phyloP scores from a whole-genome alignment of 2,329 filamentous ascomycete genomes.

The Colletotrichum somersetense region DNA sequence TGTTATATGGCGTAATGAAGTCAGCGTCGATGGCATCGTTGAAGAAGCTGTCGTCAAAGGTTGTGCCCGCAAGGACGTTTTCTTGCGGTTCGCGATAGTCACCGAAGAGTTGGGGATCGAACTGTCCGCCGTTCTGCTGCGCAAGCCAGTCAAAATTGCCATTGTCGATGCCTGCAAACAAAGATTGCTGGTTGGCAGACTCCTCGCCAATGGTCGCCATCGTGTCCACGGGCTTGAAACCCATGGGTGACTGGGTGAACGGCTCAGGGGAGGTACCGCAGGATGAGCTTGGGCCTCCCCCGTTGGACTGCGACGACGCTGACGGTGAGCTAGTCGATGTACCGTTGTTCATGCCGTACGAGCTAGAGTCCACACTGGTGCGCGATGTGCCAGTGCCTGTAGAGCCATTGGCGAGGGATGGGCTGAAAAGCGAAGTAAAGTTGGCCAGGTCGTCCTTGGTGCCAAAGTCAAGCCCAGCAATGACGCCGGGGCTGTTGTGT shows the following conservation, averaged over 20 bases:
- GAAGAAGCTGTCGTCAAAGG: slow-evolving; percentile 78
- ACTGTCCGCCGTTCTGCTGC: slow-evolving; percentile 85
- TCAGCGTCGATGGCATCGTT: slow-evolving; percentile 86
- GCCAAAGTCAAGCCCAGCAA: slow-evolving; percentile 44
- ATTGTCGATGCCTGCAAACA: slow-evolving; percentile 59
- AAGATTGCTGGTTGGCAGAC: slow-evolving; percentile 52
- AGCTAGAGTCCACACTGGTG: slow-evolving; percentile 63
- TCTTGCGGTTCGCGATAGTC: slow-evolving; percentile 93
- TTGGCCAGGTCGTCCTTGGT: slow-evolving; percentile 66
- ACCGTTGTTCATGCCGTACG: slow-evolving; percentile 59
- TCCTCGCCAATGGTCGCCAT: slow-evolving; percentile 77
- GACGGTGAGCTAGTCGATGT: slow-evolving; percentile 75
- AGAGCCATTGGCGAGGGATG: slow-evolving; percentile 59
- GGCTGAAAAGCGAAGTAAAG: slow-evolving; percentile 71
- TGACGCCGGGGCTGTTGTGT: slow-evolving; percentile 50
- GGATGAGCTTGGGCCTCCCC: slow-evolving; percentile 70
- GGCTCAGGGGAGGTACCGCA: slow-evolving; percentile 86
- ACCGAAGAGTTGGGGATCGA: slow-evolving; percentile 92
- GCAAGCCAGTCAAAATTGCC: slow-evolving; percentile 79
- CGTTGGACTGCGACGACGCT: slow-evolving; percentile 71
- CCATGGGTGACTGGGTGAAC: slow-evolving; percentile 76
- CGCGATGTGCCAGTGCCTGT: slow-evolving; percentile 58
- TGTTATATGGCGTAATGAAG: slow-evolving; percentile 85
- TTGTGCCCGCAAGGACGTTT: slow-evolving; percentile 76
- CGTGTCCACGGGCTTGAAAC: slow-evolving; percentile 73